phyloP scores from a whole-genome alignment of 2,329 filamentous ascomycete genomes.

The Aspergillus novofumigatus region DNA sequence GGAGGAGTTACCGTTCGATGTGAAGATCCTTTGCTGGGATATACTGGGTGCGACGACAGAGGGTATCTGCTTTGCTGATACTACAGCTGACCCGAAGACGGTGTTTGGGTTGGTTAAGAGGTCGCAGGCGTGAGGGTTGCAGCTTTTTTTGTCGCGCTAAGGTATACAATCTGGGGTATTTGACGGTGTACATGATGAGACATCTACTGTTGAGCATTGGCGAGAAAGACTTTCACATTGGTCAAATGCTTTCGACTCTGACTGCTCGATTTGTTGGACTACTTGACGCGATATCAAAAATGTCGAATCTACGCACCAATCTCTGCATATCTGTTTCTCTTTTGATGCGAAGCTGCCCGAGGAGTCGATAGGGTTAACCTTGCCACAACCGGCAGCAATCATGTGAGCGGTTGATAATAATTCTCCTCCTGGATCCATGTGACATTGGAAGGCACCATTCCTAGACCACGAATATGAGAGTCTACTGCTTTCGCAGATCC shows the following conservation, averaged over 20 bases:
- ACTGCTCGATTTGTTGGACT: neutral
- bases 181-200: neutral
- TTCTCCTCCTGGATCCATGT: conserved; percentile 8
- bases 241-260: neutral
- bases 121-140: neutral
- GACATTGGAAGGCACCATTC: neutral
- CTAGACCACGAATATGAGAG: neutral
- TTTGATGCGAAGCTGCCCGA: conserved; percentile 3
- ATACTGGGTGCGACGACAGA: conserved; percentile 43
- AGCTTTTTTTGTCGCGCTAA: neutral
- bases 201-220: neutral
- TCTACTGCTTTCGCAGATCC: neutral
- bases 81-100: conserved; percentile 36
- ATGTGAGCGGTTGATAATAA: conserved; percentile 7
- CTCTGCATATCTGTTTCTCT: conserved; percentile 1
- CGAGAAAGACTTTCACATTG: neutral
- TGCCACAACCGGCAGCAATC: conserved; percentile 6
- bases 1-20: conserved; percentile 24
- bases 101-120: conserved; percentile 31
- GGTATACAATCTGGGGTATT: neutral
- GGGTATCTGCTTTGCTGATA: conserved; percentile 46
- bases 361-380: conserved; percentile 1
- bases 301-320: neutral
- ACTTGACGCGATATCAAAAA: neutral
- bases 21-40: conserved; percentile 44